Evolutionary conservation across 1,284 basidiomycete species (phyloP), one percentile per base, ranked within the genome.

Genomic region (Boletus calvinii): DNA sequence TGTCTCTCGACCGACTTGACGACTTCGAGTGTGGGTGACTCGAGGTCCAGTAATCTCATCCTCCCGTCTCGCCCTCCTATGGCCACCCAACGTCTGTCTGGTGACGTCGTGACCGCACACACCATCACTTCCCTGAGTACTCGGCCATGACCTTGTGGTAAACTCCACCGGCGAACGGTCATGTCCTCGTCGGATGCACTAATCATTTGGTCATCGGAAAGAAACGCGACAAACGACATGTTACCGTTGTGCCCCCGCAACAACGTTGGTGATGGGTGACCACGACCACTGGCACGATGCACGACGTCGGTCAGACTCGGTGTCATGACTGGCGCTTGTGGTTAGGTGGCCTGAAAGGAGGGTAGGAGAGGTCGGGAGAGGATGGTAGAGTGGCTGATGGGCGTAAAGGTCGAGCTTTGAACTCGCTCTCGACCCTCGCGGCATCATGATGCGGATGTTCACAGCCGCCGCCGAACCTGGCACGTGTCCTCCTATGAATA

Each of bases 151-250:
- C 48, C 50, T 10, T 59, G 39, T 0, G 52, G 20, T 8, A 64
- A 37, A 34, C 15, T 42, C 59, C 59, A 63, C 17, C 15, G 44
- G n/a, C 60, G 62, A 17, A 66, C 32, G 20, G 59, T 59, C 26
- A 10, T 37, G 51, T 64, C 64, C 18, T 46, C 50, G 30, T 50
- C 41, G 20, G 60, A 62, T 4, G 60, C 53, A 6, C 62, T 64
- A 12, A 66, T 39, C 3, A 63, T 43, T 2, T 54, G 48, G 20
- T 48, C 48, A 7, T 45, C 40, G 0, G 60, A 61, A 22, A 54
- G 29, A 36, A 64, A 63, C 7, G 49, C 46, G 30, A 64, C 62
- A 20, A 60, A 60, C 0, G 22, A 5, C 31, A 56, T 22, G 31
- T 41, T 29, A 4, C 56, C 49, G 0, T 34, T 1, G 22, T 65